phyloP scores from a whole-genome alignment of 768 basidiomycete species.

The Suillus fuscotomentosus region DNA sequence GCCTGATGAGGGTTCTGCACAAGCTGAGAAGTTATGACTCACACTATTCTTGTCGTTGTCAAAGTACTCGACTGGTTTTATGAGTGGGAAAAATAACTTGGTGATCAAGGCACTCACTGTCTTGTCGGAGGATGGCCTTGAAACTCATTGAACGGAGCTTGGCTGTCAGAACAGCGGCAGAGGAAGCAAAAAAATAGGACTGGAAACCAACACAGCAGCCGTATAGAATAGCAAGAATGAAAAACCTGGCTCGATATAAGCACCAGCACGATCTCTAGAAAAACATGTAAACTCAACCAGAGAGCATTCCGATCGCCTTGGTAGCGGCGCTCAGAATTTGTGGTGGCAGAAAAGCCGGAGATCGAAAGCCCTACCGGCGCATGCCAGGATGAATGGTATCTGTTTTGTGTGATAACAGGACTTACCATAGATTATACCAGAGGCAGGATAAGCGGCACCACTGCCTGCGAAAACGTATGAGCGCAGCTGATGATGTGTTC shows the following conservation, averaged over 20 bases:
- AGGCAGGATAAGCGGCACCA: slow-evolving; percentile 30
- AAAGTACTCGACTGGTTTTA: slow-evolving; percentile 74
- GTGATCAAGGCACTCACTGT: slow-evolving; percentile 33
- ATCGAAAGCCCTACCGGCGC: not conserved
- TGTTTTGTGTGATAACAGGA: slow-evolving; percentile 9
- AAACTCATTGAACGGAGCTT: slow-evolving; percentile 40
- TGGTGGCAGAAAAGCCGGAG: slow-evolving; percentile 11
- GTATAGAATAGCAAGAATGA: slow-evolving; percentile 37
- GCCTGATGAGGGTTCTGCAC: not conserved
- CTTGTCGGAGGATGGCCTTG: slow-evolving; percentile 42
- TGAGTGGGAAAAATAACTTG: slow-evolving; percentile 16
- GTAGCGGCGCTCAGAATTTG: not conserved
- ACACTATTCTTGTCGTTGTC: slow-evolving; percentile 83
- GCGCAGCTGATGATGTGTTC: not conserved
- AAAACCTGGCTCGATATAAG: slow-evolving; percentile 31
- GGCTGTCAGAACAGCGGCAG: slow-evolving; percentile 38
- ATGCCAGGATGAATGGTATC: not conserved
- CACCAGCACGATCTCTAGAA: slow-evolving; percentile 25
- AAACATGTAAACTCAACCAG: slow-evolving; percentile 21
- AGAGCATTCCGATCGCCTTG: slow-evolving; percentile 3
- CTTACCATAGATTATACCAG: slow-evolving; percentile 32
- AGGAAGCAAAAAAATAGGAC: slow-evolving; percentile 31
- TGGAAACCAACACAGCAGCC: slow-evolving; percentile 36
- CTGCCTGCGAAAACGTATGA: slow-evolving; percentile 4
- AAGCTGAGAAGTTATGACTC: slow-evolving; percentile 24